Evolutionary conservation across 345 rosid genomes (phyloP).

Genomic region (Acer negundo): DNA sequence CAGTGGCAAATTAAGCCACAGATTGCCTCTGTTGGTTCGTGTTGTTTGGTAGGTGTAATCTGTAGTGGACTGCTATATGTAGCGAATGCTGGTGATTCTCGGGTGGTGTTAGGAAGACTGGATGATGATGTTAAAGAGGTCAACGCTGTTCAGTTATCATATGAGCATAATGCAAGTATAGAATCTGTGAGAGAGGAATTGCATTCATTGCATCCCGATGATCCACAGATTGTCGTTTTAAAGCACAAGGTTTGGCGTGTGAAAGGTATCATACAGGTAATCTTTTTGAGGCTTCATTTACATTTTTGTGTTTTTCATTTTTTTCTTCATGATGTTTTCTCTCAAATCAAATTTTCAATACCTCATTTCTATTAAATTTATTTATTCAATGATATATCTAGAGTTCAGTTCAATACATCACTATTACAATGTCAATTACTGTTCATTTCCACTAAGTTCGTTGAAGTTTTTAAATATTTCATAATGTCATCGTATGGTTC

Average conservation of each 20-base stretch:
- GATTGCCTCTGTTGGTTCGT: conserved; percentile 93
- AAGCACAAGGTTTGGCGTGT: conserved; percentile 98
- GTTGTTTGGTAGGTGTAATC: conserved; percentile 87
- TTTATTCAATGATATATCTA: not conserved
- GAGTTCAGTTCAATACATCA: not conserved
- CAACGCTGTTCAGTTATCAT: conserved; percentile 83
- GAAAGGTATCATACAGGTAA: conserved; percentile 94
- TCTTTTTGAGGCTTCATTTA: not conserved
- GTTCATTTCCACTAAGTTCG: not conserved
- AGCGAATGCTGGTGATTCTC: conserved; percentile 97
- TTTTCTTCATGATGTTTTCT: not conserved
- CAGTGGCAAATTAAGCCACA: conserved; percentile 75
- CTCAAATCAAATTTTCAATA: not conserved
- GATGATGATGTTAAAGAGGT: conserved; percentile 53
- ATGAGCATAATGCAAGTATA: conserved; percentile 84
- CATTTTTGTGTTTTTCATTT: not conserved
- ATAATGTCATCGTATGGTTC: not conserved
- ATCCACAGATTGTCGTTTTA: conserved; percentile 88
- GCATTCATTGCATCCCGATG: conserved; percentile 85
- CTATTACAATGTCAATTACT: not conserved
- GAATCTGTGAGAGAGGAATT: conserved; percentile 95
- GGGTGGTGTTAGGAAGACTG: conserved; percentile 77
- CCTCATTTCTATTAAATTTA: not conserved
- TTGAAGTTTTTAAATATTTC: conserved; percentile 8
- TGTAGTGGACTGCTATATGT: conserved; percentile 76